These are phyloP conservation scores for Lineolata rhizophorae DNA, from an alignment of 495 filamentous ascomycete genomes.

Conservation along the genomic window DNA sequence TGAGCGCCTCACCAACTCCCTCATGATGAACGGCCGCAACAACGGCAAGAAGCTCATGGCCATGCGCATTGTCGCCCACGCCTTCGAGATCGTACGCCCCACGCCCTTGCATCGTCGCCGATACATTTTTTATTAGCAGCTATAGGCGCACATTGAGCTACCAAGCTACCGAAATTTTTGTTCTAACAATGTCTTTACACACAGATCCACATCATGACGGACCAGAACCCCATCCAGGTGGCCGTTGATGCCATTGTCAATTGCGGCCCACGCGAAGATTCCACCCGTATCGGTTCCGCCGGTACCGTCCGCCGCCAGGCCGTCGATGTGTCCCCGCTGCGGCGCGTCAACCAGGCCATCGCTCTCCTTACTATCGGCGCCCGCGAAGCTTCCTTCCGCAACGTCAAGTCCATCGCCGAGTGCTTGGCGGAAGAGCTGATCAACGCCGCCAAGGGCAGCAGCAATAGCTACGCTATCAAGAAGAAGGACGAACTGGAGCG, in stretches of 20 bases:
- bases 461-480: slow-evolving; percentile 99
- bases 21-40: slow-evolving; percentile 99
- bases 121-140: not conserved
- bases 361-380: slow-evolving; percentile 93
- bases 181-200: slow-evolving; percentile 2
- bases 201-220: slow-evolving; percentile 99
- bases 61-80: slow-evolving; percentile 94
- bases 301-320: slow-evolving; percentile 99
- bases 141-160: too few species aligned
- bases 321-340: slow-evolving; percentile 98
- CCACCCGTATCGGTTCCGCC: slow-evolving; percentile 95
- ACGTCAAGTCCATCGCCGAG: slow-evolving; percentile 97
- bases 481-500: slow-evolving; percentile 99
- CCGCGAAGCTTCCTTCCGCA: slow-evolving; percentile 91
- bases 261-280: slow-evolving; percentile 98
- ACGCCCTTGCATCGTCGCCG: not conserved
- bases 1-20: slow-evolving; percentile 98
- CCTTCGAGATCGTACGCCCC: slow-evolving; percentile 89
- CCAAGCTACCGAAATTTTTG: slow-evolving; percentile 2
- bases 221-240: slow-evolving; percentile 99
- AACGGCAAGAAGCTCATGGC: slow-evolving; percentile 99
- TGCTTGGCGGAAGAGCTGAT: slow-evolving; percentile 99
- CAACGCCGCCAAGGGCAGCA: slow-evolving; percentile 99
- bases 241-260: slow-evolving; percentile 99
- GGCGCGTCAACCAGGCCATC: slow-evolving; percentile 98